A percentile compares a stretch with the other conserved stretches of the same genome.
Evolutionary conservation across 331 rosid species (phyloP).

Genomic region (Malus hybrid): DNA sequence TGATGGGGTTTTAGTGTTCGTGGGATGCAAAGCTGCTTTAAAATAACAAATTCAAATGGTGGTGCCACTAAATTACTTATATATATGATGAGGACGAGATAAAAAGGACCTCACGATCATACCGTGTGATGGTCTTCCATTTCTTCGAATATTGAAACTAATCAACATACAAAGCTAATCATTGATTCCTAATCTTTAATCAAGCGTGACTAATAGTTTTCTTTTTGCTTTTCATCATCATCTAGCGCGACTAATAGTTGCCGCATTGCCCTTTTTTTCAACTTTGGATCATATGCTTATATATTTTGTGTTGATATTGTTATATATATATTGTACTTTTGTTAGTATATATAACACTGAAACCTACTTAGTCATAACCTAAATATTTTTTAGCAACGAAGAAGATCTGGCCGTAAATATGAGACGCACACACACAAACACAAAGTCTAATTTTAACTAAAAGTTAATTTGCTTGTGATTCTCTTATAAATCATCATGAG

Average conservation of each 20-base stretch:
- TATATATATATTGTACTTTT: background rate
- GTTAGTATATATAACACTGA: background rate
- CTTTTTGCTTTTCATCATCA: background rate
- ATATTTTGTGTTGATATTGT: background rate
- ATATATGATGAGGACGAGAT: conserved; percentile 23
- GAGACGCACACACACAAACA: too few relatives aligned
- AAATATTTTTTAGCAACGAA: background rate
- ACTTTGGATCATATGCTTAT: background rate
- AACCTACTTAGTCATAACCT: background rate
- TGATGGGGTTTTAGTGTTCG: conserved; percentile 25
- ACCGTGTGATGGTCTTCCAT: background rate
- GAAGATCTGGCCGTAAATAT: background rate
- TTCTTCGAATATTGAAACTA: background rate
- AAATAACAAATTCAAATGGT: conserved; percentile 41
- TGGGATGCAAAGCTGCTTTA: conserved; percentile 28
- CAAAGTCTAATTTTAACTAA: background rate
- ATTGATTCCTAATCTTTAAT: background rate
- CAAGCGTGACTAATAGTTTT: background rate
- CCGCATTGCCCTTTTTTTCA: background rate
- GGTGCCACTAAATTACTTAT: conserved; percentile 27
- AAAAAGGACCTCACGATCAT: conserved; percentile 14
- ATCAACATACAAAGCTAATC: background rate
- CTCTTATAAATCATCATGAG: background rate
- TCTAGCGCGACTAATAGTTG: background rate
- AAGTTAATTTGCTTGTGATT: too few relatives aligned